Conservation (phyloP, 768 basidiomycete species). For the Lactarius sanguifluus region DNA sequence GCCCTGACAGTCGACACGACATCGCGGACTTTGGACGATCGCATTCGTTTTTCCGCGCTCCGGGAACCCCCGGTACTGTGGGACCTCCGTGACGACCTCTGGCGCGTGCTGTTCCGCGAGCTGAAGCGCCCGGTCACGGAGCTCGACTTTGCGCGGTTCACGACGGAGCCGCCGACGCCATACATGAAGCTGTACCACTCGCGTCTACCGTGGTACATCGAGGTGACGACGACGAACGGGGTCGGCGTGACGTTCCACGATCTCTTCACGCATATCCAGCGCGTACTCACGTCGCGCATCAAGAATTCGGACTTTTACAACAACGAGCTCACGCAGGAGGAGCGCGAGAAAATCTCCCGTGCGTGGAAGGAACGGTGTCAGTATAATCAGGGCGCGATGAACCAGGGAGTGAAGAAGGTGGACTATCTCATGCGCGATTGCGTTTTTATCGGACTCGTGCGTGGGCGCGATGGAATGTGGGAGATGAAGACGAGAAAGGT, state of each 20-base stretch:
- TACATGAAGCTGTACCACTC: slow-evolving; percentile 58
- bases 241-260: slow-evolving; percentile 61
- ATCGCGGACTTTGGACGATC: slow-evolving; percentile 32
- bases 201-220: slow-evolving; percentile 66
- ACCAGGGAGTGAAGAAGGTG: slow-evolving; percentile 52
- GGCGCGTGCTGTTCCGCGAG: slow-evolving; percentile 45
- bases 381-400: slow-evolving; percentile 36
- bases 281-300: slow-evolving; percentile 47
- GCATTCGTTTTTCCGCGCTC: slow-evolving; percentile 33
- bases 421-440: slow-evolving; percentile 59
- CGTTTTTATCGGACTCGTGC: slow-evolving; percentile 54
- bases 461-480: slow-evolving; percentile 60
- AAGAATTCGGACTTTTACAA: slow-evolving; percentile 57
- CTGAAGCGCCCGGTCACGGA: slow-evolving; percentile 45
- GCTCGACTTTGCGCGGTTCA: slow-evolving; percentile 54
- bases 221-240: slow-evolving; percentile 46
- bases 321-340: slow-evolving; percentile 48
- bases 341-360: slow-evolving; percentile 44
- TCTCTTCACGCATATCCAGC: slow-evolving; percentile 49
- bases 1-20: slow-evolving; percentile 16
- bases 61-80: slow-evolving; percentile 43
- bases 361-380: slow-evolving; percentile 49
- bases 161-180: slow-evolving; percentile 49
- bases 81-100: slow-evolving; percentile 50
- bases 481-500: slow-evolving; percentile 54